These are phyloP conservation scores for Suhomyces coccinellae DNA, from an alignment of 1,139 yeast genomes.

Conservation along the genomic window DNA sequence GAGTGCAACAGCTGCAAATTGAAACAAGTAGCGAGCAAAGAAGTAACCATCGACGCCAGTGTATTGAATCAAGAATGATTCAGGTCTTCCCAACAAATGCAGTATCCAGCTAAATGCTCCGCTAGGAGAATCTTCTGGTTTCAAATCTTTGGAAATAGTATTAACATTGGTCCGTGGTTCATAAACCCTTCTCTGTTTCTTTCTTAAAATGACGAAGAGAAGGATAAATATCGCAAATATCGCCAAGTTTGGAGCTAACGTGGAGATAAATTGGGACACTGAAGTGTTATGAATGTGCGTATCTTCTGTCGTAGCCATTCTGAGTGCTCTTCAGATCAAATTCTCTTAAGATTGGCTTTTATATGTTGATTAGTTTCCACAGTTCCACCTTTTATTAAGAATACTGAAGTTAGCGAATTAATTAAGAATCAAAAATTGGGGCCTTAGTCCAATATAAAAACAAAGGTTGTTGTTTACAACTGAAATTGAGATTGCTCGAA, in stretches of 20 bases:
- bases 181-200: constrained; percentile 67
- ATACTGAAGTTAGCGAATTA: no score
- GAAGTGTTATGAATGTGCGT: constrained; percentile 21
- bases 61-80: constrained; percentile 70
- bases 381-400: no score
- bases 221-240: constrained; percentile 57
- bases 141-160: constrained; percentile 40
- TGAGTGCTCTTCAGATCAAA: neutral
- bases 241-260: constrained; percentile 41
- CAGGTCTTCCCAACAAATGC: constrained; percentile 54
- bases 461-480: constrained; percentile 3
- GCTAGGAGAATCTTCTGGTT: constrained; percentile 56
- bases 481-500: constrained; percentile 8
- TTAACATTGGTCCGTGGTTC: constrained; percentile 69
- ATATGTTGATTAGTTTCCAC: no score
- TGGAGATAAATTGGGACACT: constrained; percentile 43
- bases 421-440: neutral
- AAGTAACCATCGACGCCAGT: constrained; percentile 89
- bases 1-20: constrained; percentile 57
- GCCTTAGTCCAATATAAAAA: neutral
- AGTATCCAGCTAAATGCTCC: constrained; percentile 61
- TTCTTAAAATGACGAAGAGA: constrained; percentile 64
- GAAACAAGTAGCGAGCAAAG: constrained; percentile 72
- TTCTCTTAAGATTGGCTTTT: no score
- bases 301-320: neutral